Percentiles rank a stretch among this genome's conserved stretches.
Evolutionary conservation across 768 basidiomycete species (phyloP).

Genomic region (Leccinum aurantiacum): DNA sequence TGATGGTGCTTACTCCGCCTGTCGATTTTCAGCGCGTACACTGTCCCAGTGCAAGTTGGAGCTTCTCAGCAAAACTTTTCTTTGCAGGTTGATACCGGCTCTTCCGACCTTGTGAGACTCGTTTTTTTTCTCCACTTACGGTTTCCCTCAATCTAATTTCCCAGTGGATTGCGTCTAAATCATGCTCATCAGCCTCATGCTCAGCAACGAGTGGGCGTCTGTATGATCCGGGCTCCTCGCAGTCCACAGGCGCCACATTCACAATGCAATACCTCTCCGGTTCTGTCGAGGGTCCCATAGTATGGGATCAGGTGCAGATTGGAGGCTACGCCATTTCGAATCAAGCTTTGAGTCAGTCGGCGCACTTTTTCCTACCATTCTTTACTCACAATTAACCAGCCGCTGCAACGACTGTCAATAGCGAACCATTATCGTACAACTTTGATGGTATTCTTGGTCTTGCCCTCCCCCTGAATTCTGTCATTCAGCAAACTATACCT

Average conservation of each 20-base stretch:
- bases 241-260: slow-evolving; percentile 44
- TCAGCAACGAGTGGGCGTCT: slow-evolving; percentile 42
- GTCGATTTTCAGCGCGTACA: slow-evolving; percentile 54
- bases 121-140: background rate
- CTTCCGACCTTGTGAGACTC: slow-evolving; percentile 68
- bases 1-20: background rate
- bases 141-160: slow-evolving; percentile 2
- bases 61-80: slow-evolving; percentile 47
- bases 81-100: slow-evolving; percentile 79
- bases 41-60: slow-evolving; percentile 59
- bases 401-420: slow-evolving; percentile 52
- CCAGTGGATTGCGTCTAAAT: slow-evolving; percentile 74
- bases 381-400: slow-evolving; percentile 37
- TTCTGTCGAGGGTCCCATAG: slow-evolving; percentile 56
- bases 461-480: slow-evolving; percentile 69
- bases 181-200: slow-evolving; percentile 59
- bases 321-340: slow-evolving; percentile 62
- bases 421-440: slow-evolving; percentile 55
- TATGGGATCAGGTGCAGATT: slow-evolving; percentile 64
- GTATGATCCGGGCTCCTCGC: slow-evolving; percentile 57
- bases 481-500: slow-evolving; percentile 54
- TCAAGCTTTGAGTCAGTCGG: slow-evolving; percentile 66
- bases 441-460: slow-evolving; percentile 76
- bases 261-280: slow-evolving; percentile 61
- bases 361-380: background rate